These are phyloP conservation scores for Tetraselmis chui DNA, from an alignment of 139 green algal species.

Conservation along the genomic window DNA sequence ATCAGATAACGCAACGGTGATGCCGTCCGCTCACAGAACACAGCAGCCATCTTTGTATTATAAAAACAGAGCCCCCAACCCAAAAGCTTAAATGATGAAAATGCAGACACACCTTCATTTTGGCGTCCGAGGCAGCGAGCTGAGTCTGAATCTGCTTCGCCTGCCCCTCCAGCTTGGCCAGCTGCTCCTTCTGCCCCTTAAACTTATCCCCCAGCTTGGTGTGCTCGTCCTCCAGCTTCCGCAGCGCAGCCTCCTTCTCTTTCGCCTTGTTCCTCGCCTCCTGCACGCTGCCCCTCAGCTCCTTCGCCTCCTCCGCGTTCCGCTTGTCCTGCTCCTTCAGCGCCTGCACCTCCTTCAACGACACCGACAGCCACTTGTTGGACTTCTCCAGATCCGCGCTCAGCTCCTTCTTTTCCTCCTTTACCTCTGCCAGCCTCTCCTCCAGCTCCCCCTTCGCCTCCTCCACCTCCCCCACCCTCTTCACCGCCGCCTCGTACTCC, in stretches of 20 bases:
- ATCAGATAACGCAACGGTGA: too few species aligned
- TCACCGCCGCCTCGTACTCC: background rate
- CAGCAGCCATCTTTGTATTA: too few species aligned
- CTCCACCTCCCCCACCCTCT: background rate
- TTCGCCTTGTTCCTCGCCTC: background rate
- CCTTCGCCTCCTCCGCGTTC: background rate
- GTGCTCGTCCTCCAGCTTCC: background rate
- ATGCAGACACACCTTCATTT: background rate
- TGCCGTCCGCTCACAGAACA: too few species aligned
- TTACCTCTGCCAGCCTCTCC: background rate
- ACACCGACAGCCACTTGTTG: background rate
- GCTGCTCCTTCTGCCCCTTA: background rate
- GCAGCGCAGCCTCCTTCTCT: background rate
- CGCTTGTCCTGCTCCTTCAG: background rate
- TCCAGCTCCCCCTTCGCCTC: background rate
- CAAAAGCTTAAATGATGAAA: too few species aligned
- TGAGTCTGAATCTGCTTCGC: background rate
- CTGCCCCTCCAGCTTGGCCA: background rate
- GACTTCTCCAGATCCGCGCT: background rate
- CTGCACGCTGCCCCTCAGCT: background rate
- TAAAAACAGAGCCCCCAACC: too few species aligned
- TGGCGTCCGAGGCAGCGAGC: background rate
- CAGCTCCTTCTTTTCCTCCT: background rate
- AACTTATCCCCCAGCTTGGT: background rate
- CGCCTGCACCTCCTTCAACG: background rate